Conservation (phyloP, 805 yeast genomes). For the Wickerhamomyces mucosus region DNA sequence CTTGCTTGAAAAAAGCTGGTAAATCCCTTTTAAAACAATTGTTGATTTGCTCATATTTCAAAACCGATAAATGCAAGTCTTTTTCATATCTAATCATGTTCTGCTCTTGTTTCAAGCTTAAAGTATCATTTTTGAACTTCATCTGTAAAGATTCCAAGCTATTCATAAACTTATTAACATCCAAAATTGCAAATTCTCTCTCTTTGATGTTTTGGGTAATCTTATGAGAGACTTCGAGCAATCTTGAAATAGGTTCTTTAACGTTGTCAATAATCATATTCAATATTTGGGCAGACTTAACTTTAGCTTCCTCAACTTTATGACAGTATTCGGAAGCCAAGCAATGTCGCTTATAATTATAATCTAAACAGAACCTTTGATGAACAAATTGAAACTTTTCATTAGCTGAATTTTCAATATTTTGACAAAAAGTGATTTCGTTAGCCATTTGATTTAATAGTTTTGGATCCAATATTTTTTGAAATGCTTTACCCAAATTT, state of each 20-base stretch:
- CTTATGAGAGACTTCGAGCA: constrained; percentile 12
- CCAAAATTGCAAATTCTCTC: constrained; percentile 27
- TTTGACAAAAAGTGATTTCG: not conserved
- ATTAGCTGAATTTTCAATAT: not conserved
- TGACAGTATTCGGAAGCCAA: not conserved
- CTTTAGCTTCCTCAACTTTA: constrained; percentile 7
- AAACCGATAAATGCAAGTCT: constrained; percentile 22
- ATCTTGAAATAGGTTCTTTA: constrained; percentile 11
- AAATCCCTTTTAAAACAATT: constrained; percentile 33
- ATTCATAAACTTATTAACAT: constrained; percentile 26
- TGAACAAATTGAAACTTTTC: not conserved
- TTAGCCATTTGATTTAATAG: constrained; percentile 3
- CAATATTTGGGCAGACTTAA: constrained; percentile 11
- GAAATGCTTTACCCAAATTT: constrained; percentile 3
- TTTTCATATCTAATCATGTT: constrained; percentile 23
- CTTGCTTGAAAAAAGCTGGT: constrained; percentile 31
- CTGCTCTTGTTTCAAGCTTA: constrained; percentile 31
- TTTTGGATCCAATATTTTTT: constrained; percentile 6
- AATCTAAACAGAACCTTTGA: too few relatives aligned
- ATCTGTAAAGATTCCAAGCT: constrained; percentile 13
- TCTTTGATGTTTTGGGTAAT: constrained; percentile 22
- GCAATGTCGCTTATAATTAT: not conserved
- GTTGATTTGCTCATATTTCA: constrained; percentile 30
- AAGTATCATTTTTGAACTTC: constrained; percentile 16
- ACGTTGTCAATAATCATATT: constrained; percentile 19